Evolutionary conservation across 2,329 filamentous ascomycete genomes (phyloP).

Genomic region (Ceratocystis colombiana): DNA sequence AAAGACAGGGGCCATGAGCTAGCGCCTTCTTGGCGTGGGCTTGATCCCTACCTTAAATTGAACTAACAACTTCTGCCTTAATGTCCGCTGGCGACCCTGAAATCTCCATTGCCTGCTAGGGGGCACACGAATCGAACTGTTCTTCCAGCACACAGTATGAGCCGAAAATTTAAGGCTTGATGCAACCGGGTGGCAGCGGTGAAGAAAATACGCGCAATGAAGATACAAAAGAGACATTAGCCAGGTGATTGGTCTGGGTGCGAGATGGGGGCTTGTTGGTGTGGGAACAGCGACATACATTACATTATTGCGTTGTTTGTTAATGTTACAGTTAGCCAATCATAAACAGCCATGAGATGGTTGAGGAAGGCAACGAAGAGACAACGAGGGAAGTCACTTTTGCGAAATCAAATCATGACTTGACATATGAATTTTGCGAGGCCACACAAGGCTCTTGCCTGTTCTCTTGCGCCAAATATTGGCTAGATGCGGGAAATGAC

Average conservation of each 20-base stretch:
- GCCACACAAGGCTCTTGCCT: background rate
- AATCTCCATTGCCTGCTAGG: slow-evolving; percentile 11
- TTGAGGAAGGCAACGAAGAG: background rate
- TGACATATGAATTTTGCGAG: background rate
- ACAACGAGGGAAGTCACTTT: background rate
- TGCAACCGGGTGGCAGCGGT: background rate
- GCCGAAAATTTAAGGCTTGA: background rate
- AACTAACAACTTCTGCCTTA: slow-evolving; percentile 5
- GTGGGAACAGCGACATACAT: background rate
- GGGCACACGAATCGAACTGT: background rate
- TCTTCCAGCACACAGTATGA: background rate
- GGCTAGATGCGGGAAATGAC: background rate
- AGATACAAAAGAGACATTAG: background rate
- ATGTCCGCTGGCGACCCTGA: slow-evolving; percentile 12
- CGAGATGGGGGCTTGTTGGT: background rate
- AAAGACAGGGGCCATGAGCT: background rate
- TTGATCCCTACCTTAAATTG: slow-evolving; percentile 6
- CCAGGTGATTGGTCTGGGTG: background rate
- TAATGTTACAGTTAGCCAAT: background rate
- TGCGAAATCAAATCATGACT: background rate
- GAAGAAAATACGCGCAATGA: slow-evolving; percentile 2
- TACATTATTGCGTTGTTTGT: background rate
- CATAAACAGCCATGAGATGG: background rate
- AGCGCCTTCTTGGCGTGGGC: slow-evolving; percentile 8
- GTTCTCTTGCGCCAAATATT: background rate